Percentiles rank a stretch among this genome's conserved stretches.
Conservation (phyloP, 2,329 filamentous ascomycete genomes). For the Colletotrichum graminicola region DNA sequence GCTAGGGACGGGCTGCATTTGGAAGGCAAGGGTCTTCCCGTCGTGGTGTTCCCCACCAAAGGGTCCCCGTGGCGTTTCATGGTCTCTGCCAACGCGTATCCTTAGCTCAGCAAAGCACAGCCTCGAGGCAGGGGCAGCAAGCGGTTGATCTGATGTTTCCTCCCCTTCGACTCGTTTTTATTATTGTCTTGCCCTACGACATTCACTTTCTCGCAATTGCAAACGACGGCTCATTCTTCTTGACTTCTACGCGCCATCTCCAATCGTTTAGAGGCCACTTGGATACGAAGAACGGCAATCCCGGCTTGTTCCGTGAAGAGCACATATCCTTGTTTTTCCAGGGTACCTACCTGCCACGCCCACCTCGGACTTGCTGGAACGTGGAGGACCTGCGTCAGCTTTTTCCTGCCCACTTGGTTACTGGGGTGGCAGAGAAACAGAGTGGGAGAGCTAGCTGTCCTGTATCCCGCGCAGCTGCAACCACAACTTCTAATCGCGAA, state of each 20-base stretch:
- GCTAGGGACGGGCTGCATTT: conserved; percentile 16
- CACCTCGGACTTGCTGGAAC: background rate
- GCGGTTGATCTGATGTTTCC: conserved; percentile 33
- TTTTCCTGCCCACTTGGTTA: conserved; percentile 35
- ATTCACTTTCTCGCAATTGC: conserved; percentile 8
- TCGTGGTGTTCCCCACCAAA: conserved; percentile 28
- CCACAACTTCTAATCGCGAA: conserved; percentile 12
- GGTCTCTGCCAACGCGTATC: conserved; percentile 23
- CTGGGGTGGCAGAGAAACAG: conserved; percentile 14
- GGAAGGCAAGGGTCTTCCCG: conserved; percentile 38
- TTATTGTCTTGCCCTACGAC: background rate
- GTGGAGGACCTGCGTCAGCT: conserved; percentile 40
- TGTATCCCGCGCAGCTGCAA: conserved; percentile 26
- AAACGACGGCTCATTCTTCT: background rate
- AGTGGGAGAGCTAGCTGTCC: conserved; percentile 36
- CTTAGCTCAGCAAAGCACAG: conserved; percentile 31
- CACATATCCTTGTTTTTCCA: conserved; percentile 8
- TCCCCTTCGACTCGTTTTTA: background rate
- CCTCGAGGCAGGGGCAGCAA: conserved; percentile 4
- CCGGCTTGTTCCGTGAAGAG: conserved; percentile 21
- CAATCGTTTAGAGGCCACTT: background rate
- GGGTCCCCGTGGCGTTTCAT: conserved; percentile 37
- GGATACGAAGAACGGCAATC: conserved; percentile 8
- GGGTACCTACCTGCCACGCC: conserved; percentile 1
- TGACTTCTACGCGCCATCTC: background rate